Evolutionary conservation across 768 basidiomycete species (phyloP).

Genomic region (Suillus tomentosus): DNA sequence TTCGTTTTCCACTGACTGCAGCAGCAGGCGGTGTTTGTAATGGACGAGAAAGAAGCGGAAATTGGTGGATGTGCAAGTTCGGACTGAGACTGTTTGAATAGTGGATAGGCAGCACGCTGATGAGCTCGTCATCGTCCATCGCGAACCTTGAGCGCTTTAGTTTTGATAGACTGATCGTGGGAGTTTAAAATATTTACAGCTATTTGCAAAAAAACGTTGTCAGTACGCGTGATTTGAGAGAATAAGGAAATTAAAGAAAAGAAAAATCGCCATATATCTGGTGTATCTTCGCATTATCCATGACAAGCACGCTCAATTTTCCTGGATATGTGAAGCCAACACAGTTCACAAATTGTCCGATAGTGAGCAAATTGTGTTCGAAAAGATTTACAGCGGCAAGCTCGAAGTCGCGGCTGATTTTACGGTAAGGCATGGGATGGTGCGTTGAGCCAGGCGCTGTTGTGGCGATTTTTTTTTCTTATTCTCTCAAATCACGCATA

Average conservation of each 20-base stretch:
- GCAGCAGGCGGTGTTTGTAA: conserved; percentile 80
- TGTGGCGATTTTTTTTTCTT: too few species aligned
- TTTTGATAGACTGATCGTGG: conserved; percentile 4
- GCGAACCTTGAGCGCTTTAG: background rate
- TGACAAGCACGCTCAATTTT: conserved; percentile 36
- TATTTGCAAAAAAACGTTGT: background rate
- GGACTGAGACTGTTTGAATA: conserved; percentile 62
- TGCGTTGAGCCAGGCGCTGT: too few species aligned
- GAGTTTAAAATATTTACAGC: background rate
- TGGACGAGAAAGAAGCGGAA: conserved; percentile 72
- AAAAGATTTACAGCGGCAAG: conserved; percentile 7
- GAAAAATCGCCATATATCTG: too few species aligned
- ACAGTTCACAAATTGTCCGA: conserved; percentile 25
- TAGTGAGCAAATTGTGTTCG: background rate
- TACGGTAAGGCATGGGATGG: background rate
- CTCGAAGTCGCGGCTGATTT: conserved; percentile 1
- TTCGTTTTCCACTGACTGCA: conserved; percentile 68
- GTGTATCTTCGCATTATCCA: conserved; percentile 40
- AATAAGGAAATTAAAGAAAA: background rate
- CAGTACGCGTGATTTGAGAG: background rate
- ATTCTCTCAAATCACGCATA: too few species aligned
- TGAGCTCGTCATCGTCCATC: conserved; percentile 49
- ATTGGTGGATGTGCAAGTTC: conserved; percentile 79
- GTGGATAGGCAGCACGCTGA: conserved; percentile 71
- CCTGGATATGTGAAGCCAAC: conserved; percentile 34